Percentiles rank a stretch among this genome's conserved stretches.
Conservation (phyloP, 805 yeast genomes). For the Lipomyces mesembrius region DNA sequence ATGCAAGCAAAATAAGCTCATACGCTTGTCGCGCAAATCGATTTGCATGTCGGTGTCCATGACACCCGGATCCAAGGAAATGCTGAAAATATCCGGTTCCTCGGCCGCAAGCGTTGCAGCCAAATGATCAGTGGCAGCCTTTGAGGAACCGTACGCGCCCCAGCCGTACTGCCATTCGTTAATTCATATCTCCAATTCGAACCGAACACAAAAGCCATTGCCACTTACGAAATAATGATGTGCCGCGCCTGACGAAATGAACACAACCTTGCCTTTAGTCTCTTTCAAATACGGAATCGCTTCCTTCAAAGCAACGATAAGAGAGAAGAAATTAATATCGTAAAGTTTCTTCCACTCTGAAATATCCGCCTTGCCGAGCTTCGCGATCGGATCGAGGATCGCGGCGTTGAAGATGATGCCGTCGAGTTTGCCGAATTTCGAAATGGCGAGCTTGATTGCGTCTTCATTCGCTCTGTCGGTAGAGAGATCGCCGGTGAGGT, state of each 20-base stretch:
- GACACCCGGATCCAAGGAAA: slow-evolving; percentile 92
- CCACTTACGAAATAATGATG: slow-evolving; percentile 53
- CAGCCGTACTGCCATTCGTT: slow-evolving; percentile 59
- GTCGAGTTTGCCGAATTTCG: slow-evolving; percentile 52
- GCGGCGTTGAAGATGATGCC: slow-evolving; percentile 73
- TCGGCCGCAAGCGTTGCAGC: slow-evolving; percentile 70
- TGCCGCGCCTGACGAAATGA: slow-evolving; percentile 90
- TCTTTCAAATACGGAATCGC: slow-evolving; percentile 63
- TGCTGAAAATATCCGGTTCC: slow-evolving; percentile 60
- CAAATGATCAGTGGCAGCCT: slow-evolving; percentile 86
- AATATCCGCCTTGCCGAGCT: slow-evolving; percentile 56
- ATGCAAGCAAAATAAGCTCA: slow-evolving; percentile 18
- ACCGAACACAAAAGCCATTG: slow-evolving; percentile 10
- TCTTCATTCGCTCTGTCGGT: slow-evolving; percentile 45
- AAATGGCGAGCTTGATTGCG: slow-evolving; percentile 52
- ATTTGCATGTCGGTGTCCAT: slow-evolving; percentile 90
- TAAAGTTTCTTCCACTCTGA: slow-evolving; percentile 65
- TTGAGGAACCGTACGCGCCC: slow-evolving; percentile 91
- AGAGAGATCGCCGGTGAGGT: slow-evolving; percentile 60
- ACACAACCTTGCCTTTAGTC: slow-evolving; percentile 66
- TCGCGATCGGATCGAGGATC: slow-evolving; percentile 74
- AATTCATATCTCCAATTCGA: neutral
- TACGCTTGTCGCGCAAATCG: slow-evolving; percentile 67
- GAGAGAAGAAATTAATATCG: slow-evolving; percentile 78
- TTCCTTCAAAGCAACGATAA: slow-evolving; percentile 52